These are phyloP conservation scores for Cercospora beticola DNA, from an alignment of 2,329 filamentous ascomycete species.

Conservation along the genomic window DNA sequence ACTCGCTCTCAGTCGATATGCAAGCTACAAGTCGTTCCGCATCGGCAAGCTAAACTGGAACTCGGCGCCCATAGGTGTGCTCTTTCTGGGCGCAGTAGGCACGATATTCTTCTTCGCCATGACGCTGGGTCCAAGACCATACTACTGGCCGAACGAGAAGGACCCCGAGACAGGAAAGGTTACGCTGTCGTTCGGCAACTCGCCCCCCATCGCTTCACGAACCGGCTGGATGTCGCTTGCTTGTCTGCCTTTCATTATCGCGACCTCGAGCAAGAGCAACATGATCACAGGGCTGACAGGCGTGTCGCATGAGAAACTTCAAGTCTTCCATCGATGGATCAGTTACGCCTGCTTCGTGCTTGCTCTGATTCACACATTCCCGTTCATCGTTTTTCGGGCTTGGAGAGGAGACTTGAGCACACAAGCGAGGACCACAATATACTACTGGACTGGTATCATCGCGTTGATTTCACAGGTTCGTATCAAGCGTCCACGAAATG, in stretches of 20 bases:
- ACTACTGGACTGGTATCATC: conserved; percentile 58
- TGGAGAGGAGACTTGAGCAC: conserved; percentile 50
- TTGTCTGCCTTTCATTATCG: conserved; percentile 53
- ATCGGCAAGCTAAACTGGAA: conserved; percentile 42
- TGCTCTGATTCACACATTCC: conserved; percentile 59
- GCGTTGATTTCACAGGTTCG: conserved; percentile 55
- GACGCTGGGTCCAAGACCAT: conserved; percentile 46
- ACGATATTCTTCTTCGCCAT: conserved; percentile 50
- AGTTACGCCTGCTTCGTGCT: conserved; percentile 58
- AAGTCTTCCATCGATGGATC: conserved; percentile 57
- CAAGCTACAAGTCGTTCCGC: conserved; percentile 45
- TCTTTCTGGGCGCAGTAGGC: conserved; percentile 44
- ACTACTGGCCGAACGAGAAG: conserved; percentile 51
- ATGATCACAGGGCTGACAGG: conserved; percentile 56
- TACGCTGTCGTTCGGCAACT: conserved; percentile 46
- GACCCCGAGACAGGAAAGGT: conserved; percentile 14
- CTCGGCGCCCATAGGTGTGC: conserved; percentile 49
- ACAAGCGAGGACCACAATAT: conserved; percentile 47
- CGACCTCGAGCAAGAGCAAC: conserved; percentile 52
- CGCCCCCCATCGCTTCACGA: conserved; percentile 55
- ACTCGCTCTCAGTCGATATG: conserved; percentile 42
- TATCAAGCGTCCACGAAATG: conserved; percentile 28
- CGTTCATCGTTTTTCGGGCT: conserved; percentile 57
- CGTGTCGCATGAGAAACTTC: conserved; percentile 58
- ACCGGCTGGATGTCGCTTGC: conserved; percentile 55